Evolutionary conservation across 257 asterid species (phyloP), one percentile per base, ranked within the genome.

Genomic region (Capsicum rhomboideum): DNA sequence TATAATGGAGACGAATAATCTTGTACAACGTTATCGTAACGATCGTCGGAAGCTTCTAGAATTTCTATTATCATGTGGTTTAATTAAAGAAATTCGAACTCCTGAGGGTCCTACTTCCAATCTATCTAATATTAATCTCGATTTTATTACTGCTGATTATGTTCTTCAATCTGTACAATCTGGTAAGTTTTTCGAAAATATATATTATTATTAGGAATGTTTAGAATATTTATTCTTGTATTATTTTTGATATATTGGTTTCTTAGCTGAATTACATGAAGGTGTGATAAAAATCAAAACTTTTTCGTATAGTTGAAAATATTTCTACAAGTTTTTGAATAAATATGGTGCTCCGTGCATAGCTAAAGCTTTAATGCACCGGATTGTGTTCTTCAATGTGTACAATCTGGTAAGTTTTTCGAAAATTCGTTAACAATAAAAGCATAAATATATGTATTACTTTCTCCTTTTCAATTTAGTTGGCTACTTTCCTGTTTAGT

Each of bases 41-140:
- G 99, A 97, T 93, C 97, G 99, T 79, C 96, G 98, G 91, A 97
- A 95, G 88, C 98, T 97, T 77, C 90, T 97, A 67, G 94, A 95
- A 81, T 95, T 90, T 86, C 84, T 96, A 61, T 6, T 93, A 0
- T 92, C 97, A 31, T 91, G 97, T 2, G 94, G 92, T 34, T 87
- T 92, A 63, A 59, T 94, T 80, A 89, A 68, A 74, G 91, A 92
- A 84, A 85, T 92, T 83, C 88, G 87, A 69, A 88, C 98, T 58
- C 89, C 97, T 69, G 89, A 91, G 10, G 97, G 95, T 59, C 86
- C 91, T 72, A 68, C 90, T 49, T 68, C 93, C 74, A 34, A 34
- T 34, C 21, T 89, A 61, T 90, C 96, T 64, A 84, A 82, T 86
- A 83, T 93, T 83, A 89, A 95, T 88, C 90, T 93, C 82, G 99